Evolutionary conservation across 352 stramenopile species (phyloP).

Genomic region (Discostella stelligera): DNA sequence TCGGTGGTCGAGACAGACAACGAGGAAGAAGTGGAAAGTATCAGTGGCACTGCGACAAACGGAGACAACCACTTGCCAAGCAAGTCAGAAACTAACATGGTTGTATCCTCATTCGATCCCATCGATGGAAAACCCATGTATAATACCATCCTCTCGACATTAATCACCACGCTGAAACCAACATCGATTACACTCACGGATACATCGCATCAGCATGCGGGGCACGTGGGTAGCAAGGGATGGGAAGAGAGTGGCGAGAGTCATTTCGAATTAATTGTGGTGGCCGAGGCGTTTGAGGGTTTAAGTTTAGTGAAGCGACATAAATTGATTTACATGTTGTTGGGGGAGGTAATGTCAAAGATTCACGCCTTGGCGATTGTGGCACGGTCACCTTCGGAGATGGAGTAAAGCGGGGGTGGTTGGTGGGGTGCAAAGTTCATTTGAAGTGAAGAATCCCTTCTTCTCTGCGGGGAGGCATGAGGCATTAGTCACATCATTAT

Average conservation of each 20-base stretch:
- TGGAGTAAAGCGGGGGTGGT: slow-evolving; percentile 2
- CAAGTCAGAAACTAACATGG: background rate
- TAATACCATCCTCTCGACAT: slow-evolving; percentile 67
- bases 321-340: slow-evolving; percentile 81
- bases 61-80: background rate
- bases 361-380: slow-evolving; percentile 81
- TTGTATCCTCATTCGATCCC: background rate
- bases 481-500: too few species aligned
- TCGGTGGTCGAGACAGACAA: background rate
- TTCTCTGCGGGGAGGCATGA: too few species aligned
- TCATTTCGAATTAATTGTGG: slow-evolving; percentile 78
- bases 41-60: background rate
- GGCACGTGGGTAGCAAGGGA: slow-evolving; percentile 59
- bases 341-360: slow-evolving; percentile 78
- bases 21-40: slow-evolving; percentile 11
- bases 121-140: slow-evolving; percentile 73
- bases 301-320: slow-evolving; percentile 80
- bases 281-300: slow-evolving; percentile 78
- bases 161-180: slow-evolving; percentile 67
- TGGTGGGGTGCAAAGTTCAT: background rate
- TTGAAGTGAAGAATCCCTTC: too few species aligned
- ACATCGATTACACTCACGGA: slow-evolving; percentile 60
- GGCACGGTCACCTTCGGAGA: slow-evolving; percentile 60
- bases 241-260: slow-evolving; percentile 66
- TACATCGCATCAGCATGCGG: slow-evolving; percentile 72